phyloP scores from a whole-genome alignment of 1,139 yeast genomes.

The Kodamaea ohmeri region DNA sequence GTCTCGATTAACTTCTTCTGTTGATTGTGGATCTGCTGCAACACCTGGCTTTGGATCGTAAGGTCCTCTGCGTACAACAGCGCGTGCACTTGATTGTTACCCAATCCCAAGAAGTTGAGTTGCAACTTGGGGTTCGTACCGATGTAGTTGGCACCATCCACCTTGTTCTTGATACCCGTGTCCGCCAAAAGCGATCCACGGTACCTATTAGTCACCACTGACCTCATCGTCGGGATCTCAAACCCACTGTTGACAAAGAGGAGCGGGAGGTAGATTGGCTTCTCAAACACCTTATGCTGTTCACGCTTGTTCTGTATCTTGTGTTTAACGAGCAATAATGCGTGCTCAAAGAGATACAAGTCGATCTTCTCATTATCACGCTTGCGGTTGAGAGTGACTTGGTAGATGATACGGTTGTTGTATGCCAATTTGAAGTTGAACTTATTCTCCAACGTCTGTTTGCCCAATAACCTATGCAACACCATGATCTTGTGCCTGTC shows the following conservation, averaged over 20 bases:
- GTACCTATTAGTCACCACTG: constrained; percentile 37
- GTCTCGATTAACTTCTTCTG: constrained; percentile 69
- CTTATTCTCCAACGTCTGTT: constrained; percentile 67
- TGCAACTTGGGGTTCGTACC: constrained; percentile 40
- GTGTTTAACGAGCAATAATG: constrained; percentile 78
- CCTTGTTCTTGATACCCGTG: constrained; percentile 30
- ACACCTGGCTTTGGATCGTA: constrained; percentile 71
- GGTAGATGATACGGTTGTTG: constrained; percentile 77
- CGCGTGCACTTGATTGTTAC: constrained; percentile 44
- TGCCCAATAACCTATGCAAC: constrained; percentile 75
- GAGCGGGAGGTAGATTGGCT: constrained; percentile 88
- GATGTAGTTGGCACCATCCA: constrained; percentile 28
- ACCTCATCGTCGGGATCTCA: constrained; percentile 65
- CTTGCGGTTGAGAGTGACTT: constrained; percentile 64
- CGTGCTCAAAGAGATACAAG: constrained; percentile 84
- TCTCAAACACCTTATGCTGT: constrained; percentile 84
- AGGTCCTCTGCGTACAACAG: constrained; percentile 49
- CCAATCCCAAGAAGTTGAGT: constrained; percentile 44
- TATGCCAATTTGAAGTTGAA: constrained; percentile 69
- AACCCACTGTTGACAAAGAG: constrained; percentile 74
- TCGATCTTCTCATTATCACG: constrained; percentile 80
- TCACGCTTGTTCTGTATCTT: constrained; percentile 89
- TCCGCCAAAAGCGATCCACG: constrained; percentile 44
- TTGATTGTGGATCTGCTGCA: constrained; percentile 76
- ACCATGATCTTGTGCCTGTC: constrained; percentile 89